A percentile compares a stretch with the other conserved stretches of the same genome.
Evolutionary conservation across 345 rosid genomes (phyloP).

Genomic region (Arabidopsis thaliana): DNA sequence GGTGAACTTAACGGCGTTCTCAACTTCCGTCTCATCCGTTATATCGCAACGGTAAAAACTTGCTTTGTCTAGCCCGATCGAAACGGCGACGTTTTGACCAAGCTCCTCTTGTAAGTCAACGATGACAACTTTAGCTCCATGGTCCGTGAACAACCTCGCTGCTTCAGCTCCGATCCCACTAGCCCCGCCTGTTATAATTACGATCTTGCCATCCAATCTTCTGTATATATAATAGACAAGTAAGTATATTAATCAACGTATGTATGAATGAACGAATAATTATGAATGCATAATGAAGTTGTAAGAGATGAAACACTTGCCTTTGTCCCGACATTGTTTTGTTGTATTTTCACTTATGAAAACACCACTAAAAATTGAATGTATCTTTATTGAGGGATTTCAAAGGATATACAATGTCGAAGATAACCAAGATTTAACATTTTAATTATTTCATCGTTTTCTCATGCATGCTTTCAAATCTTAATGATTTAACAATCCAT

Average conservation of each 20-base stretch:
- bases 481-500: background rate
- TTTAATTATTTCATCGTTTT: background rate
- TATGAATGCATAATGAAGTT: background rate
- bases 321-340: constrained; percentile 17
- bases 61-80: constrained; percentile 54
- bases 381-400: background rate
- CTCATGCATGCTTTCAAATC: background rate
- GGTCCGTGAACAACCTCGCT: constrained; percentile 58
- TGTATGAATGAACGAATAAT: background rate
- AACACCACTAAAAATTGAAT: background rate
- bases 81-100: constrained; percentile 54
- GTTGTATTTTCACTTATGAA: background rate
- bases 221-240: background rate
- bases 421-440: background rate
- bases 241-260: background rate
- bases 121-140: constrained; percentile 70
- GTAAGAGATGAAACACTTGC: constrained; percentile 16
- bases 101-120: constrained; percentile 74
- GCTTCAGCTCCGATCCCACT: constrained; percentile 32
- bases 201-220: background rate
- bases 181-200: background rate
- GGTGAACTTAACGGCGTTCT: constrained; percentile 30
- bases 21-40: constrained; percentile 62
- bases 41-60: constrained; percentile 65
- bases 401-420: background rate